Evolutionary conservation across 345 rosid genomes (phyloP).

Genomic region (Abelmoschus esculentus): DNA sequence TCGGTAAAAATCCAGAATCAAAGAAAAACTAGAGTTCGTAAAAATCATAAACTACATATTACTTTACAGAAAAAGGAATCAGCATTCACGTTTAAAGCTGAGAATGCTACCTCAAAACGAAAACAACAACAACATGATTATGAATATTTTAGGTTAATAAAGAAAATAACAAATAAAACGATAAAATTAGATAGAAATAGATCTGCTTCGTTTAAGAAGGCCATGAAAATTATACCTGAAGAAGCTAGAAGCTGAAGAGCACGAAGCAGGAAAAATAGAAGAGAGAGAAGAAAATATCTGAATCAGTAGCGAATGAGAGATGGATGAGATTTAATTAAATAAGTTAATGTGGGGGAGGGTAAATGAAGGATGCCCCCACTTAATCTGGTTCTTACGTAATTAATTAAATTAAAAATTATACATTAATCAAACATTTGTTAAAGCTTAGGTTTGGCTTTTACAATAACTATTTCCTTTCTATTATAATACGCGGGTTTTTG

Average conservation of each 20-base stretch:
- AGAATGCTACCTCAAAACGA: constrained; percentile 11
- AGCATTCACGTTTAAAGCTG: constrained; percentile 12
- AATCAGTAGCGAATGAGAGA: background rate
- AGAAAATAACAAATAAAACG: background rate
- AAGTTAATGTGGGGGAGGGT: constrained; percentile 10
- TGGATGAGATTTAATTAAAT: background rate
- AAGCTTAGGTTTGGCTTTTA: too few species aligned
- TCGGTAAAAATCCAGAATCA: background rate
- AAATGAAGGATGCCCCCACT: constrained; percentile 34
- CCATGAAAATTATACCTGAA: background rate
- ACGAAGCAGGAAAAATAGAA: background rate
- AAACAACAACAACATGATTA: background rate
- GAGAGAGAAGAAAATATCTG: constrained; percentile 20
- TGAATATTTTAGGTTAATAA: background rate
- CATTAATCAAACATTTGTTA: too few species aligned
- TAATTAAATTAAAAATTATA: constrained; percentile 5
- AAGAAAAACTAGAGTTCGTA: background rate
- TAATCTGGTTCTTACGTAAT: constrained; percentile 15
- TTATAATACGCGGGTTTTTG: too few species aligned
- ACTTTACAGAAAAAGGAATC: background rate
- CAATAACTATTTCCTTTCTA: too few species aligned
- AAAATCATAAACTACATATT: constrained; percentile 9
- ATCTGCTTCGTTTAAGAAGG: constrained; percentile 11
- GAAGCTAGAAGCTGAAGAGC: background rate
- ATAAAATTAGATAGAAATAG: background rate